Base-by-base conservation (phyloP, 1,284 basidiomycete species). In the Omphalotus olearius region DNA sequence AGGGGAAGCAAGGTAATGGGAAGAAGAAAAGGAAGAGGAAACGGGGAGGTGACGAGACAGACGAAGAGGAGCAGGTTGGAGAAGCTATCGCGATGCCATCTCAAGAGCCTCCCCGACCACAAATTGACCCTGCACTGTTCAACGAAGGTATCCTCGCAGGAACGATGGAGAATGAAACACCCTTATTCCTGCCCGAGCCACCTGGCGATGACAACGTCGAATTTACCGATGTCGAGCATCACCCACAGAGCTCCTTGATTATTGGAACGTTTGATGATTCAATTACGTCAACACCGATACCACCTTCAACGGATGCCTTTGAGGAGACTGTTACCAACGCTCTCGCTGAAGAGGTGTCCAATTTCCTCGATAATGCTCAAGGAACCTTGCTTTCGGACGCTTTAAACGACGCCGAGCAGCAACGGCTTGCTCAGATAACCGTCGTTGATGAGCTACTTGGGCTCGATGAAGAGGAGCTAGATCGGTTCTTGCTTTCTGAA, bases 391-490 rank as follows among this genome's bases (percentile, higher is more conserved):
- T 91, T 6, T 67, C 71, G 9, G 73, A 74, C 16, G 85, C 82
- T 4, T 70, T 91, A 3, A 74, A 84, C 45, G 82, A 85, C 57
- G 83, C 75, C 0, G 81, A 87, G 18, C 71, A 78, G 57, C 72
- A 81, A 38, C 75, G 80, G 17, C 72, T 75, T 14, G 75, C 79
- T 30, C 70, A 78, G 33, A 76, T 81, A 16, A 45, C 49, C 40
- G 70, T 74, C 18, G 78, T 79, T 4, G 82, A 83, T 53, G 88
- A 91, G 53, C 73, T 96, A 40, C 66, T 76, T 17, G 92, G 88
- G 36, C 72, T 98, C 23, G 91, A 99, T 69, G 97, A 99, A 62
- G 92, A 88, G 6, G 97, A 99, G 67, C 76, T 99, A 42, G 92
- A 98, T 65, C 73, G 72, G 23, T 93, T 91, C 71, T 76, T 97